Evolutionary conservation across 2,329 filamentous ascomycete genomes (phyloP).

Genomic region (Sordariomycetes sp.): DNA sequence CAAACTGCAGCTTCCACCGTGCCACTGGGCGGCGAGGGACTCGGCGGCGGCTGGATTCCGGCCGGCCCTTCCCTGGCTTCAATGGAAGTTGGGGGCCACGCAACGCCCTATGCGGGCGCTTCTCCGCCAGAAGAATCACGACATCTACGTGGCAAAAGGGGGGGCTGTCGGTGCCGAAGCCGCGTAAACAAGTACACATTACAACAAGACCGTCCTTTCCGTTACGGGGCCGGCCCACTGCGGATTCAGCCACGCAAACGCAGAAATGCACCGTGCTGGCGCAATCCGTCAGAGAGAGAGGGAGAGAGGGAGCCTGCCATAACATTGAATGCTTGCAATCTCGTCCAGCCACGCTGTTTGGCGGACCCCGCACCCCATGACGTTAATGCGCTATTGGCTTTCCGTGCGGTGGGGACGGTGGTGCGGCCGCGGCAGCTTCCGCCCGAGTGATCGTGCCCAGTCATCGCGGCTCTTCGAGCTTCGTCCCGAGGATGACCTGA

Average conservation of each 20-base stretch:
- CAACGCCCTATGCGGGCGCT: neutral
- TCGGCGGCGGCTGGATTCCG: neutral
- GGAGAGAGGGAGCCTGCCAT: too few relatives aligned
- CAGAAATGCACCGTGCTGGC: neutral
- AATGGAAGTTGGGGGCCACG: neutral
- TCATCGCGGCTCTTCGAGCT: neutral
- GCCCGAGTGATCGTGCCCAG: neutral
- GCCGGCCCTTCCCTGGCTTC: neutral
- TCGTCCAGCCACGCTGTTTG: neutral
- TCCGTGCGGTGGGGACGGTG: neutral
- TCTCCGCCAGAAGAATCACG: neutral
- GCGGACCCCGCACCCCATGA: neutral
- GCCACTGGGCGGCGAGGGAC: neutral
- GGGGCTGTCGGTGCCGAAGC: neutral
- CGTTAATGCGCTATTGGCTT: neutral
- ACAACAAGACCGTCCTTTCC: neutral
- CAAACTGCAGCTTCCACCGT: neutral
- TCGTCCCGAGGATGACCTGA: neutral
- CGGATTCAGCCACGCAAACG: neutral
- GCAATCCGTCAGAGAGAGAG: neutral
- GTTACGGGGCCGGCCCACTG: neutral
- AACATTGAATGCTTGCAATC: too few relatives aligned
- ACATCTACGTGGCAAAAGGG: constrained; percentile 1
- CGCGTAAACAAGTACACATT: neutral
- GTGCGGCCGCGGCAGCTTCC: neutral